Percentiles rank a stretch among this genome's conserved stretches.
phyloP scores from a whole-genome alignment of 2,329 filamentous ascomycete genomes.

The Microcera coccophila region DNA sequence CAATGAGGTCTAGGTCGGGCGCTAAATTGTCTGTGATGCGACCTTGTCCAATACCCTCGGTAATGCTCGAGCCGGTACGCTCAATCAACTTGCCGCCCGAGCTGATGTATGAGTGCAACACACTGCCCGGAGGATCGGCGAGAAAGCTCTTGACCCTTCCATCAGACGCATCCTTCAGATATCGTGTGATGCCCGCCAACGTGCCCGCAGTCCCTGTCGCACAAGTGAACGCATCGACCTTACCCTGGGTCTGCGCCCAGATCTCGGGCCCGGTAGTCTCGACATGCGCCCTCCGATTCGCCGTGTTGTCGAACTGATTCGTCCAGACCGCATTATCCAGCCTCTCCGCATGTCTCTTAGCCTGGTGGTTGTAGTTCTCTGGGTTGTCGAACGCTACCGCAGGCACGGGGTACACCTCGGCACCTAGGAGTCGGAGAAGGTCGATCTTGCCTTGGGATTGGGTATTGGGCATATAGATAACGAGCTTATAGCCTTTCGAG shows the following conservation, averaged over 20 bases:
- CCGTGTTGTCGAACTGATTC: slow-evolving; percentile 96
- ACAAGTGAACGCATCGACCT: slow-evolving; percentile 91
- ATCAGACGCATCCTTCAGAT: slow-evolving; percentile 75
- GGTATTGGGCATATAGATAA: slow-evolving; percentile 99
- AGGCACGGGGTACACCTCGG: slow-evolving; percentile 92
- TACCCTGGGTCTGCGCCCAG: slow-evolving; percentile 84
- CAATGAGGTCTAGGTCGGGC: slow-evolving; percentile 78
- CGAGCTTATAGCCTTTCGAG: slow-evolving; percentile 84
- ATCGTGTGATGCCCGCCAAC: slow-evolving; percentile 81
- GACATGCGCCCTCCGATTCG: slow-evolving; percentile 89
- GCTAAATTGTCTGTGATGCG: slow-evolving; percentile 91
- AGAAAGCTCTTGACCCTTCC: slow-evolving; percentile 83
- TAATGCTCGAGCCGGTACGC: slow-evolving; percentile 81
- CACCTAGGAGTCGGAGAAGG: slow-evolving; percentile 81
- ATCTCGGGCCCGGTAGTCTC: slow-evolving; percentile 98
- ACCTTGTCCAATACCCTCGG: slow-evolving; percentile 95
- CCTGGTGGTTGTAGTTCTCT: slow-evolving; percentile 97
- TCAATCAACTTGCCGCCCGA: slow-evolving; percentile 82
- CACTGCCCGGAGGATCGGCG: slow-evolving; percentile 89
- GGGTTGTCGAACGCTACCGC: slow-evolving; percentile 94
- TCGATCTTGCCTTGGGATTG: slow-evolving; percentile 98
- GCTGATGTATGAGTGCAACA: slow-evolving; percentile 86
- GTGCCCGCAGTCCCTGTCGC: slow-evolving; percentile 91
- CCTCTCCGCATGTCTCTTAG: slow-evolving; percentile 78
- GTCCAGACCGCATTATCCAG: slow-evolving; percentile 94